Conservation (phyloP, 345 rosid genomes). For the Citrus medica region DNA sequence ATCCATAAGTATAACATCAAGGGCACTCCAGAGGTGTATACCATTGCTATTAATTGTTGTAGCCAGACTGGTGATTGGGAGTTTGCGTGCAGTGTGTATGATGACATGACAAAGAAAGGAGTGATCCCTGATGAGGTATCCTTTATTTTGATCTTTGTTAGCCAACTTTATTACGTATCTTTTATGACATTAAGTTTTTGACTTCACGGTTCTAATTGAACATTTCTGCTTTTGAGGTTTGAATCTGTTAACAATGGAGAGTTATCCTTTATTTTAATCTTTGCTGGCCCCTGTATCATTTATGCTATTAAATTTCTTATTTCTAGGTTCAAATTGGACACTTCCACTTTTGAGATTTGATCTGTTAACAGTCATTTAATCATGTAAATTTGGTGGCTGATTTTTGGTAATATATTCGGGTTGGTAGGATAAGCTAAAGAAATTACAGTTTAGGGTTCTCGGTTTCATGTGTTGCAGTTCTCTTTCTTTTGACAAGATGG, state of each 20-base stretch:
- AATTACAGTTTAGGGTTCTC: neutral
- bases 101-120: slow-evolving; percentile 69
- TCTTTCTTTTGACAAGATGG: neutral
- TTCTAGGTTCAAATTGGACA: neutral
- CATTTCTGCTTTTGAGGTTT: slow-evolving; percentile 1
- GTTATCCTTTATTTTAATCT: slow-evolving; percentile 32
- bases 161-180: neutral
- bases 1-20: slow-evolving; percentile 59
- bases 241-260: slow-evolving; percentile 34
- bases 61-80: slow-evolving; percentile 90
- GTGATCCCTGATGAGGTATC: slow-evolving; percentile 86
- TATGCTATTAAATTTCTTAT: neutral
- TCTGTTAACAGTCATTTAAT: neutral
- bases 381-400: neutral
- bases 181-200: neutral
- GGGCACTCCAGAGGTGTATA: slow-evolving; percentile 95
- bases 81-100: slow-evolving; percentile 63
- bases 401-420: neutral
- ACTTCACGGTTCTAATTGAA: slow-evolving; percentile 1
- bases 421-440: neutral
- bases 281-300: neutral
- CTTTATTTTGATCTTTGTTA: slow-evolving; percentile 1
- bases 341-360: neutral
- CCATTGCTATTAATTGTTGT: slow-evolving; percentile 77
- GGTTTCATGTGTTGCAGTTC: neutral